A percentile compares a stretch with the other conserved stretches of the same genome.
phyloP scores from a whole-genome alignment of 1,139 yeast genomes.

The Taphrina confusa region DNA sequence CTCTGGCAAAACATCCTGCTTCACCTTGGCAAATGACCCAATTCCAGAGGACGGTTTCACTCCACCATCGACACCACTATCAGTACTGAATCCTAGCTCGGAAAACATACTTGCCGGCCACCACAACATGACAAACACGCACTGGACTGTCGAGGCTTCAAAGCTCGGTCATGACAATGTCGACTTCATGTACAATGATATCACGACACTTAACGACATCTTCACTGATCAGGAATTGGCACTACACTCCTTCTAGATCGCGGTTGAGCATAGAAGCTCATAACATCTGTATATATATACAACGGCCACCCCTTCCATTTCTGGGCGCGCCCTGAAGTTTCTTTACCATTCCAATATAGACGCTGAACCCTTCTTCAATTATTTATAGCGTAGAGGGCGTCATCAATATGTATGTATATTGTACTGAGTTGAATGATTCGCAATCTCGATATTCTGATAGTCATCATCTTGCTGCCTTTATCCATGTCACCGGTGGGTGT shows the following conservation, averaged over 20 bases:
- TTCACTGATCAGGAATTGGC: conserved; percentile 9
- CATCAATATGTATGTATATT: no score
- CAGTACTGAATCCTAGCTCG: conserved; percentile 8
- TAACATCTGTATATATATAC: no score
- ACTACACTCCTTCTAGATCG: neutral
- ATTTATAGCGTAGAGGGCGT: no score
- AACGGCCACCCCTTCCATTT: no score
- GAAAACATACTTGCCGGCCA: conserved; percentile 13
- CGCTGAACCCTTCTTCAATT: no score
- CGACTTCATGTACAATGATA: conserved; percentile 2
- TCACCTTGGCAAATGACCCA: neutral
- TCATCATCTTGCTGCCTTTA: no score
- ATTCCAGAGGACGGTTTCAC: conserved; percentile 2
- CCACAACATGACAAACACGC: neutral
- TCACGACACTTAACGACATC: conserved; percentile 6
- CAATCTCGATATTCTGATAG: no score
- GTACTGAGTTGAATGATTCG: no score
- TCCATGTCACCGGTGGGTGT: no score
- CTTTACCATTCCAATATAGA: no score
- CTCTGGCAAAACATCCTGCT: neutral
- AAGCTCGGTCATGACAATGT: neutral
- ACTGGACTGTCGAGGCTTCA: neutral
- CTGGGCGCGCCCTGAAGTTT: no score
- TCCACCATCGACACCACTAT: conserved; percentile 29
- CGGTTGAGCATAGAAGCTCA: no score